Evolutionary conservation across 1,284 basidiomycete species (phyloP).

Genomic region (Pyrrhoderma noxium): DNA sequence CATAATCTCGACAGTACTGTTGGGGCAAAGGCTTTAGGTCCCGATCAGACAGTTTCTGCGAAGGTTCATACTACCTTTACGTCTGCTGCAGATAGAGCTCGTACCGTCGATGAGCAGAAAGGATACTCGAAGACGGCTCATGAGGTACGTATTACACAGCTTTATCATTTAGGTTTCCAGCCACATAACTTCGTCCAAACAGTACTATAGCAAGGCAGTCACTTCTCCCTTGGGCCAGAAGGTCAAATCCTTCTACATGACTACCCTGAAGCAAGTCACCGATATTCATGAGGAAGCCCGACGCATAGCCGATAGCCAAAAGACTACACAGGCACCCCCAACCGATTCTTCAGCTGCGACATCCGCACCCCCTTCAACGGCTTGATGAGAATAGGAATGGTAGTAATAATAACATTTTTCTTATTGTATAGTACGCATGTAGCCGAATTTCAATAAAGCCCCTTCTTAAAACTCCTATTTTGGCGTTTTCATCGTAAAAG

Average conservation of each 20-base stretch:
- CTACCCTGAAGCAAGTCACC: slow-evolving; percentile 69
- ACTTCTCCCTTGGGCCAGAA: slow-evolving; percentile 71
- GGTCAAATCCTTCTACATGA: slow-evolving; percentile 71
- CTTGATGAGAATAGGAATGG: too few relatives aligned
- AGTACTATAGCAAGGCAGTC: slow-evolving; percentile 80
- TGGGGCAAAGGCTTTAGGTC: slow-evolving; percentile 62
- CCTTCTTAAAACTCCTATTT: too few relatives aligned
- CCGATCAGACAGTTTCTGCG: slow-evolving; percentile 66
- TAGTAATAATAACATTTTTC: too few relatives aligned
- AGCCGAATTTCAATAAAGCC: too few relatives aligned
- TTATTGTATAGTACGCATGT: too few relatives aligned
- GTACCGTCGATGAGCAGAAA: slow-evolving; percentile 73
- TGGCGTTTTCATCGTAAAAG: too few relatives aligned
- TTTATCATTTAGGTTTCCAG: not conserved
- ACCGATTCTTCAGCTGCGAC: too few relatives aligned
- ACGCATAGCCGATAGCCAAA: slow-evolving; percentile 62
- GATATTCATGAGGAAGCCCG: slow-evolving; percentile 87
- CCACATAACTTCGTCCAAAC: slow-evolving; percentile 11
- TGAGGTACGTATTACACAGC: slow-evolving; percentile 49
- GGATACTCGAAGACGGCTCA: slow-evolving; percentile 63
- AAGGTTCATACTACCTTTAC: slow-evolving; percentile 61
- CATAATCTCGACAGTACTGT: slow-evolving; percentile 60
- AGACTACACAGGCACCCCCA: slow-evolving; percentile 28
- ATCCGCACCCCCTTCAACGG: too few relatives aligned
- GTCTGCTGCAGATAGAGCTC: slow-evolving; percentile 57